Conservation (phyloP, 805 yeast species). For the Starmerella apis region DNA sequence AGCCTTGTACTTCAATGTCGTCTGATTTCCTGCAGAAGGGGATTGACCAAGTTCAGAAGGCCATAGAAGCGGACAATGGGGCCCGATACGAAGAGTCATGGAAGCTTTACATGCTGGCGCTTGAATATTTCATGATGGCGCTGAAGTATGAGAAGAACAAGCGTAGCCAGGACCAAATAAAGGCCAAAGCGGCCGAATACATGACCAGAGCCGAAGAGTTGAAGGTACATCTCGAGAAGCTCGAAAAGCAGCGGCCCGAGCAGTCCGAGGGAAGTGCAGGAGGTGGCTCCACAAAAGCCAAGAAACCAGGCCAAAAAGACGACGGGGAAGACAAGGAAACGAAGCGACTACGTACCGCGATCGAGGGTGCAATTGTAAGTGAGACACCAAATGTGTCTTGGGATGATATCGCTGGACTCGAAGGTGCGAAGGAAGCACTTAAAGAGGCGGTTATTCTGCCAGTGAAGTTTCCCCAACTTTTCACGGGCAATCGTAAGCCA, state of each 20-base stretch:
- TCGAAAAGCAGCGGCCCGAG: constrained; percentile 32
- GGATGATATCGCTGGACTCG: constrained; percentile 95
- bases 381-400: constrained; percentile 89
- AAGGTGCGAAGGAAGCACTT: constrained; percentile 87
- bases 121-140: constrained; percentile 92
- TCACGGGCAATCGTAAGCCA: constrained; percentile 90
- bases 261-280: constrained; percentile 34
- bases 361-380: constrained; percentile 80
- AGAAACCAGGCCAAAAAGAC: constrained; percentile 37
- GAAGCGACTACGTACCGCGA: constrained; percentile 79
- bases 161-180: constrained; percentile 75
- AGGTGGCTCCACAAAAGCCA: constrained; percentile 46
- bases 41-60: constrained; percentile 86
- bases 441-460: constrained; percentile 97
- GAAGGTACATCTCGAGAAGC: constrained; percentile 73
- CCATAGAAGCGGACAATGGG: constrained; percentile 87
- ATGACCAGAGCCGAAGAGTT: constrained; percentile 86
- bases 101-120: constrained; percentile 79
- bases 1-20: constrained; percentile 19
- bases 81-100: constrained; percentile 90
- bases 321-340: constrained; percentile 70
- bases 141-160: constrained; percentile 88
- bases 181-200: constrained; percentile 84
- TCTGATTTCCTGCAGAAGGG: constrained; percentile 81
- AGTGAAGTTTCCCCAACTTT: constrained; percentile 88